A percentile compares a stretch with the other conserved stretches of the same genome.
These are phyloP conservation scores for Boletus patriciae DNA, from an alignment of 768 basidiomycete species.

Conservation along the genomic window DNA sequence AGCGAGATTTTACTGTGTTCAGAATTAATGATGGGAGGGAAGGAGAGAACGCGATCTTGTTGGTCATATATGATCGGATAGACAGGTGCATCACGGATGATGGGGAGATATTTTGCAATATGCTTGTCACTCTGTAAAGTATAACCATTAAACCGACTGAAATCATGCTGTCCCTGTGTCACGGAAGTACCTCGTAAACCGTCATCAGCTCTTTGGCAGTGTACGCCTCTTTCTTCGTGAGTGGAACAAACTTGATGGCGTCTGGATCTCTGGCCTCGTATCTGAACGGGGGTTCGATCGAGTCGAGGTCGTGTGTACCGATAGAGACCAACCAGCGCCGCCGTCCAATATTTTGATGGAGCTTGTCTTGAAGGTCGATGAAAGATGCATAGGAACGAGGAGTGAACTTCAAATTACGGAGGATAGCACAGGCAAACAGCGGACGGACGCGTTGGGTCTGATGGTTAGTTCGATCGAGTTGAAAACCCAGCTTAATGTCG, in stretches of 20 bases:
- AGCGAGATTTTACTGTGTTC: constrained; percentile 96
- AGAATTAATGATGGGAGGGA: constrained; percentile 98
- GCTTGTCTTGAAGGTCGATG: constrained; percentile 98
- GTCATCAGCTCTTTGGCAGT: constrained; percentile 92
- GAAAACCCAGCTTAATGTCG: background rate
- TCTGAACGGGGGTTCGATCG: constrained; percentile 81
- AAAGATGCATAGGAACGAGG: constrained; percentile 90
- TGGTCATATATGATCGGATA: constrained; percentile 98
- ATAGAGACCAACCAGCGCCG: constrained; percentile 90
- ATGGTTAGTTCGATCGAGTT: background rate
- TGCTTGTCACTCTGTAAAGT: constrained; percentile 81
- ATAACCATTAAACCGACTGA: background rate
- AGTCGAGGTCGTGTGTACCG: constrained; percentile 96
- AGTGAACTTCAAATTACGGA: constrained; percentile 89
- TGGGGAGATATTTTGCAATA: constrained; percentile 81
- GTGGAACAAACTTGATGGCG: constrained; percentile 87
- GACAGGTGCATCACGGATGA: constrained; percentile 92
- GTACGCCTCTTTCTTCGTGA: constrained; percentile 76
- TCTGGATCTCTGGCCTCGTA: constrained; percentile 81
- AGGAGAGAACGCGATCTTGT: constrained; percentile 83
- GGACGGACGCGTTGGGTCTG: constrained; percentile 85
- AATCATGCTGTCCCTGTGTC: background rate
- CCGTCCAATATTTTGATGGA: constrained; percentile 94
- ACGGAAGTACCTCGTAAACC: constrained; percentile 74
- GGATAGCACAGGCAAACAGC: constrained; percentile 85